These are phyloP conservation scores for Macadamia tetraphylla DNA, from an alignment of 164 flowering plant species.

Conservation along the genomic window DNA sequence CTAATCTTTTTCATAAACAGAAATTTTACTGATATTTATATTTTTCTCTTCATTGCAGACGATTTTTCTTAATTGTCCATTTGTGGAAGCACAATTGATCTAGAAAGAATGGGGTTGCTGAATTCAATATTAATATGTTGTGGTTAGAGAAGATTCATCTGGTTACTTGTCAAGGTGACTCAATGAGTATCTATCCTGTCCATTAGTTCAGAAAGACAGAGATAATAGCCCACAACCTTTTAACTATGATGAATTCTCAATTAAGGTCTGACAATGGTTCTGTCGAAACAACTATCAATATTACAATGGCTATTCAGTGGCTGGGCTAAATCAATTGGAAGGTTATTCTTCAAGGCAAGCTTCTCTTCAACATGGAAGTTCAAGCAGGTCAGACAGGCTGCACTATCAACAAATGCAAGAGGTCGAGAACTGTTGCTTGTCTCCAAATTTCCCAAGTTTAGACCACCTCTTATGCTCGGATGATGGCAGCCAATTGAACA, in stretches of 20 bases:
- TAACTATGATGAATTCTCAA: not conserved
- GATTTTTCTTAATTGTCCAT: not conserved
- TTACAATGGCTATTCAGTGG: not conserved
- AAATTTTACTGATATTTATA: not conserved
- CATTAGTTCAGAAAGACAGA: not conserved
- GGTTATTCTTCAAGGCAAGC: conserved; percentile 27
- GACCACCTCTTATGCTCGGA: conserved; percentile 10
- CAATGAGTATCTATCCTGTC: not conserved
- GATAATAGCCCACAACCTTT: not conserved
- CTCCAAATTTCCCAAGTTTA: conserved; percentile 10
- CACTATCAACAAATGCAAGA: conserved; percentile 28
- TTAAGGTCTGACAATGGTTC: not conserved
- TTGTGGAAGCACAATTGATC: not conserved
- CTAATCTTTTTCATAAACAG: not conserved
- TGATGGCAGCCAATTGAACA: conserved; percentile 17
- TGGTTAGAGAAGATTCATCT: not conserved
- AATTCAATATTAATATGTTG: not conserved
- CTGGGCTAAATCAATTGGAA: conserved; percentile 1
- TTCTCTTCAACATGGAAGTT: conserved; percentile 23
- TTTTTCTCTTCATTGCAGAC: conserved; percentile 5
- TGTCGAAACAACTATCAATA: not conserved
- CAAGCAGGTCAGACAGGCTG: conserved; percentile 17
- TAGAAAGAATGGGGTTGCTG: not conserved
- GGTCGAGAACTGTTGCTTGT: conserved; percentile 19
- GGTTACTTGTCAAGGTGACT: not conserved